Conservation (phyloP, 2,329 filamentous ascomycete species). For the Aureobasidium melanogenum region DNA sequence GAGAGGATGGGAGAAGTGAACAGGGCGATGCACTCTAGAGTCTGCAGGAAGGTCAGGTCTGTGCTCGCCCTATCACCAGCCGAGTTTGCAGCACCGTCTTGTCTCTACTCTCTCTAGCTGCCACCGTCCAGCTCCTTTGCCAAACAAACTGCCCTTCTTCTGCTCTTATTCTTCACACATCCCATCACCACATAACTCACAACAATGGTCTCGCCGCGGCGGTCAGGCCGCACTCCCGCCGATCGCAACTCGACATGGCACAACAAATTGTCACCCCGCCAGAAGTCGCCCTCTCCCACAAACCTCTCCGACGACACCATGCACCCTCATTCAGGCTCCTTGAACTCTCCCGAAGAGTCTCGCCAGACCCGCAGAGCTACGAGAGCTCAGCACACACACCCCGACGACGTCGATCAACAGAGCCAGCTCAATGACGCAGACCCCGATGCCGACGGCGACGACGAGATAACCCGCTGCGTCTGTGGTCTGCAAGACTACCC, state of each 20-base stretch:
- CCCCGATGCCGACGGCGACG: conserved; percentile 67
- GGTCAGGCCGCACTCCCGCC: conserved; percentile 19
- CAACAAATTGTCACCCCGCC: conserved; percentile 62
- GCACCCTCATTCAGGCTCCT: conserved; percentile 38
- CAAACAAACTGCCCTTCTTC: background rate
- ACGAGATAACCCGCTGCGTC: conserved; percentile 91
- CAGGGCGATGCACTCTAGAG: background rate
- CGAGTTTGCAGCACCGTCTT: background rate
- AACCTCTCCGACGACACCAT: conserved; percentile 56
- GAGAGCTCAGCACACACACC: conserved; percentile 54
- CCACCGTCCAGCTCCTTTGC: background rate
- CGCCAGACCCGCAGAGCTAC: conserved; percentile 69
- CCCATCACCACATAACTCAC: background rate
- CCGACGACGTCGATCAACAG: conserved; percentile 46
- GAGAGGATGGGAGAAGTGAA: background rate
- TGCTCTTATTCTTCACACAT: background rate
- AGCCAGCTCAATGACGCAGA: conserved; percentile 39
- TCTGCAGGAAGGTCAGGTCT: background rate
- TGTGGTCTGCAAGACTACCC: conserved; percentile 94
- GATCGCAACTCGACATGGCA: conserved; percentile 65
- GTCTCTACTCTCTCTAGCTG: background rate
- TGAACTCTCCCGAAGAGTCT: conserved; percentile 49
- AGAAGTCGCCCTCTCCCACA: conserved; percentile 65
- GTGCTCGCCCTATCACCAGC: background rate
- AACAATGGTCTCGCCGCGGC: conserved; percentile 4